phyloP scores from a whole-genome alignment of 805 yeast species.

The Candida ascalaphidarum region DNA sequence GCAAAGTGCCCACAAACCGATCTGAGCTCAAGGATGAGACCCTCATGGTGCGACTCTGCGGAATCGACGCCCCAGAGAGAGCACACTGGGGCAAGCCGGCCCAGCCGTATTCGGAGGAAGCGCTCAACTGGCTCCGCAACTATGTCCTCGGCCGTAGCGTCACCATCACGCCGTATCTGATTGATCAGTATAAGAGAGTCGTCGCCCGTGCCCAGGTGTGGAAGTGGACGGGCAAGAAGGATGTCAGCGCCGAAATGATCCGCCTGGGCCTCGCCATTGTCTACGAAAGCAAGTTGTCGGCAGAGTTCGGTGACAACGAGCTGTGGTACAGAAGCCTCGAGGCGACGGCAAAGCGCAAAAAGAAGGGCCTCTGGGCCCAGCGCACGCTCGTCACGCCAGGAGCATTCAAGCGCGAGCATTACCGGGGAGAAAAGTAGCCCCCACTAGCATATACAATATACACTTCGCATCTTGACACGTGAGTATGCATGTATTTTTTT shows the following conservation, averaged over 20 bases:
- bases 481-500: background rate
- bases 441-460: no score
- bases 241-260: slow-evolving; percentile 84
- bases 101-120: slow-evolving; percentile 82
- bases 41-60: slow-evolving; percentile 74
- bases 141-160: slow-evolving; percentile 61
- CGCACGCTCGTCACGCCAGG: slow-evolving; percentile 62
- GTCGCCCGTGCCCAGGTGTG: slow-evolving; percentile 71
- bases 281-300: slow-evolving; percentile 74
- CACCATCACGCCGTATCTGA: slow-evolving; percentile 65
- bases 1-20: slow-evolving; percentile 51
- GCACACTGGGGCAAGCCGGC: slow-evolving; percentile 92
- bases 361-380: slow-evolving; percentile 63
- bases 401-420: slow-evolving; percentile 51
- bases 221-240: slow-evolving; percentile 52
- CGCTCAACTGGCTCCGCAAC: slow-evolving; percentile 64
- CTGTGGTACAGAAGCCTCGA: slow-evolving; percentile 52
- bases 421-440: no score
- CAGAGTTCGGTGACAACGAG: slow-evolving; percentile 81
- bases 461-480: no score
- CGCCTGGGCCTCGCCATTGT: slow-evolving; percentile 77
- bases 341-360: slow-evolving; percentile 43
- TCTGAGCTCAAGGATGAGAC: slow-evolving; percentile 53
- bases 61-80: slow-evolving; percentile 95
- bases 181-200: slow-evolving; percentile 85